A percentile compares a stretch with the other conserved stretches of the same genome.
Evolutionary conservation across 2,329 filamentous ascomycete genomes (phyloP).

Genomic region (Fusarium chaquense): DNA sequence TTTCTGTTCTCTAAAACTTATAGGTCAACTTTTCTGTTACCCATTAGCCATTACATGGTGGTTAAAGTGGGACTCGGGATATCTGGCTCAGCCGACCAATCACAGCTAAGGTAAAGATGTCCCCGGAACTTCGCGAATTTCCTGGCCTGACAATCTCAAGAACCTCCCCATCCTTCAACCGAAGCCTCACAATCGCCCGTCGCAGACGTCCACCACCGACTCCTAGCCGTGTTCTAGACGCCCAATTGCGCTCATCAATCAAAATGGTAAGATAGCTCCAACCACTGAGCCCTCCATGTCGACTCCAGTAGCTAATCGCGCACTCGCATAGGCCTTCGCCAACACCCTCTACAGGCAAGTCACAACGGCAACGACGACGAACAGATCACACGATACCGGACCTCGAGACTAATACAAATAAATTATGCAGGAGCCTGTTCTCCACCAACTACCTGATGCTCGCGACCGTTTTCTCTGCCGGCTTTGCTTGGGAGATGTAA

Average conservation of each 20-base stretch:
- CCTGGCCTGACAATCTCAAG: constrained; percentile 51
- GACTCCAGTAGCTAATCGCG: constrained; percentile 52
- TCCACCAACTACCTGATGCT: constrained; percentile 91
- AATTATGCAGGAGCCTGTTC: constrained; percentile 76
- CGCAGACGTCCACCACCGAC: constrained; percentile 46
- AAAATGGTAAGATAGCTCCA: constrained; percentile 53
- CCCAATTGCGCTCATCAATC: constrained; percentile 50
- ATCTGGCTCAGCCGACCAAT: constrained; percentile 46
- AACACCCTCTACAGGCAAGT: constrained; percentile 58
- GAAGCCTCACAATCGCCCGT: constrained; percentile 46
- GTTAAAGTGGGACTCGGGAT: constrained; percentile 42
- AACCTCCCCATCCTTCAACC: constrained; percentile 48
- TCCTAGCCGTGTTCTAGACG: constrained; percentile 44
- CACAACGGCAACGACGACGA: constrained; percentile 31
- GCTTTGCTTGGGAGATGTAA: constrained; percentile 95
- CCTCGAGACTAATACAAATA: constrained; percentile 44
- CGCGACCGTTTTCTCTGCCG: constrained; percentile 83
- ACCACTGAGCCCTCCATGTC: not conserved
- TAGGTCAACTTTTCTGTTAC: not conserved
- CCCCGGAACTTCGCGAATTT: constrained; percentile 53
- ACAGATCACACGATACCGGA: constrained; percentile 22
- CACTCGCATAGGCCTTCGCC: constrained; percentile 53
- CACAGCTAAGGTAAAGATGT: constrained; percentile 48
- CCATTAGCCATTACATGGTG: not conserved
- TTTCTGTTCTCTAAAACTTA: not conserved